phyloP scores from a whole-genome alignment of 2,329 filamentous ascomycete genomes.

The Cordyceps cateniannulata region DNA sequence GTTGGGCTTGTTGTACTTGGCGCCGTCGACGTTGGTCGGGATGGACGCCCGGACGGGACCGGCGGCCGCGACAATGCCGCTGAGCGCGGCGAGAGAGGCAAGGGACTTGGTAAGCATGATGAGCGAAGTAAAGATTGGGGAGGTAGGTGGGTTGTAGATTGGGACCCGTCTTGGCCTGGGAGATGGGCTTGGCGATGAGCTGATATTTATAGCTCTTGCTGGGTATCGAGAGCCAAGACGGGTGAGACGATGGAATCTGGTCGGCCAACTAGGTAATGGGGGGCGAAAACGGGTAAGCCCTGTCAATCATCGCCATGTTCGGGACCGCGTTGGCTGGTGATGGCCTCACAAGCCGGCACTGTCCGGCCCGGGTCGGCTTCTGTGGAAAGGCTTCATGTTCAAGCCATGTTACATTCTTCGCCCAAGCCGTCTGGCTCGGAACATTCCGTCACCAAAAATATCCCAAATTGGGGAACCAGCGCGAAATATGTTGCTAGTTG shows the following conservation, averaged over 20 bases:
- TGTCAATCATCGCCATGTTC: not conserved
- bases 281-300: not conserved
- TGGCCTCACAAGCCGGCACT: not conserved
- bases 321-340: not conserved
- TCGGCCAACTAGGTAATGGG: not conserved
- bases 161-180: no score
- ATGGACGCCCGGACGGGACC: not conserved
- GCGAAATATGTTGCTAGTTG: not conserved
- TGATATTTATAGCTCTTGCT: not conserved
- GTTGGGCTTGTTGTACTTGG: conserved; percentile 7
- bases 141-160: no score
- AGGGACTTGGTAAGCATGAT: not conserved
- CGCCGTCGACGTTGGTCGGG: conserved; percentile 1
- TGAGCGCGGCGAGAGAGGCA: not conserved
- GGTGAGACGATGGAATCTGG: not conserved
- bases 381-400: not conserved
- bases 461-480: not conserved
- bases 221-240: no score
- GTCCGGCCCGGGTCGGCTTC: not conserved
- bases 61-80: not conserved
- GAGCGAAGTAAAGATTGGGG: not conserved
- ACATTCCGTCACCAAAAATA: not conserved
- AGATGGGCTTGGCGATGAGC: no score
- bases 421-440: not conserved
- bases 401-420: not conserved